Evolutionary conservation across 139 green algal species (phyloP), one percentile per base, ranked within the genome.

Genomic region (Gonium pectorale): DNA sequence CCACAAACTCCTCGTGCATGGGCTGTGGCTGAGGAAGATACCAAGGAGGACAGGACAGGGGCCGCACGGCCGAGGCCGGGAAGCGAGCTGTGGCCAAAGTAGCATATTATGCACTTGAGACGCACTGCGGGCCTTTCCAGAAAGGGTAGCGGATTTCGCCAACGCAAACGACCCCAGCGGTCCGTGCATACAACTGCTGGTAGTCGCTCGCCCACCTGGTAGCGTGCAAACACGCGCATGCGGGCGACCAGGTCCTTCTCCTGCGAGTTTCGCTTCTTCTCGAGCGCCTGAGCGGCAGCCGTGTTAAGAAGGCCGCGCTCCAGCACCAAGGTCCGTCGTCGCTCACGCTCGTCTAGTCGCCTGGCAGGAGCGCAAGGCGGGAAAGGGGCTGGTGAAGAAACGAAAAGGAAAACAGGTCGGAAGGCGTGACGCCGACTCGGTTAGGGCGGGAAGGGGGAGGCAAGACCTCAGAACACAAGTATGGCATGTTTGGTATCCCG

Each of bases 221-320:
- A 98, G 15, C 96, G 79, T 19, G 94, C 95, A 87, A 99, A 95
- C 52, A 97, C 94, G 2, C 96, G 91, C 84, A 97, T 81, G 62
- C 80, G 83, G 7, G 91, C 91, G 52, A 93, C 83, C 54, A 97
- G 51, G 75, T 96, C 92, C 17, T 90, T 87, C 90, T 98, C 96
- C 21, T 89, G 54, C 13, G 87, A 60, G 37, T 70, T 94, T 38
- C 93, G 88, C 64, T 90, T 83, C 69, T 86, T 87, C 71, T 98
- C 95, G 26, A 91, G 37, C 29, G 87, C 86, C 89, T 96, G 90
- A 66, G 81, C 49, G 46, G 69, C 70, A 0, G 78, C 43, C 52
- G 89, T 70, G 67, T 87, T 82, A 5, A 93, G 80, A 38, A 94
- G 81, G 13, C 92, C 92, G 37, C 94, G 89, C 24, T 94, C 86